Evolutionary conservation across 768 basidiomycete species (phyloP).

Genomic region (Lactifluus pinguis): DNA sequence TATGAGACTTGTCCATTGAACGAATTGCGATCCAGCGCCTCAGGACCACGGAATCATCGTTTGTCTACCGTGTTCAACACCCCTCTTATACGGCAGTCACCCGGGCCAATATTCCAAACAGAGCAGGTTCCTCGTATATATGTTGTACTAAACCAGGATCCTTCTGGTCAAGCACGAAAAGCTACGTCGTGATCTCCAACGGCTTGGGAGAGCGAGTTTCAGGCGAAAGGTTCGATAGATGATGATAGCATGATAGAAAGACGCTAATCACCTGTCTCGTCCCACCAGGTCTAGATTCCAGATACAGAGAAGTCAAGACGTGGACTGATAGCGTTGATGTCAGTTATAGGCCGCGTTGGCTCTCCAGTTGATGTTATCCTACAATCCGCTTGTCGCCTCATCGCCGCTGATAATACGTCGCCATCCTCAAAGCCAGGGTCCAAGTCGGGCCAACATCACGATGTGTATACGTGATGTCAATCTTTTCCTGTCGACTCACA

Average conservation of each 20-base stretch:
- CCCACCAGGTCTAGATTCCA: neutral
- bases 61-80: no score
- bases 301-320: neutral
- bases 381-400: neutral
- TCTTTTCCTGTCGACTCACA: neutral
- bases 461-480: neutral
- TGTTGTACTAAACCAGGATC: neutral
- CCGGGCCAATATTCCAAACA: neutral
- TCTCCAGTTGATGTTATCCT: neutral
- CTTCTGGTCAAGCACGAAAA: neutral
- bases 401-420: neutral
- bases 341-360: neutral
- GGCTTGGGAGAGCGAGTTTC: neutral
- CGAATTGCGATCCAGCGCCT: no score
- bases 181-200: neutral
- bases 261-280: neutral
- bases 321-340: neutral
- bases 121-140: neutral
- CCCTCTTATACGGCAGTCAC: no score
- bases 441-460: neutral
- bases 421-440: neutral
- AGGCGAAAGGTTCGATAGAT: neutral
- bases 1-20: no score
- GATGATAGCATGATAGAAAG: neutral
- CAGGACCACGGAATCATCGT: no score